Conservation (phyloP, 805 yeast genomes). For the Barnettozyma populi region DNA sequence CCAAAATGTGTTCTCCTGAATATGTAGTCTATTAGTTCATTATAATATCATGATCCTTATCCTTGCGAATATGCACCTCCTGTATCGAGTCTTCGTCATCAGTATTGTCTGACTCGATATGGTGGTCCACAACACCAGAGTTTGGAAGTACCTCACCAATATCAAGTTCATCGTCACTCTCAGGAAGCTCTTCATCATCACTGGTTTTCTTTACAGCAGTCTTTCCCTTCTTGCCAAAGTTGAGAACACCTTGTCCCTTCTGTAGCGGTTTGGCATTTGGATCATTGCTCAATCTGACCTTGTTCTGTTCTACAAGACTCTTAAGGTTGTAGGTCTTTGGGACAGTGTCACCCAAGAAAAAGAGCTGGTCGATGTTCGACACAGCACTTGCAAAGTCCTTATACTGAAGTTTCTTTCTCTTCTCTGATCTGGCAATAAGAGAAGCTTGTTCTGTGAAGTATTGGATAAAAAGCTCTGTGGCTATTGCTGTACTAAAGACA, state of each 20-base stretch:
- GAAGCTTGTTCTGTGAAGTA: conserved; percentile 68
- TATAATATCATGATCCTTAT: conserved; percentile 22
- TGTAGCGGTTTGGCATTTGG: conserved; percentile 22
- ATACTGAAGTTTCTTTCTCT: conserved; percentile 65
- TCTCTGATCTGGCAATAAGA: conserved; percentile 55
- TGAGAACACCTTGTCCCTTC: conserved; percentile 39
- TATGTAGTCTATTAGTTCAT: conserved; percentile 11
- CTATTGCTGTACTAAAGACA: conserved; percentile 70
- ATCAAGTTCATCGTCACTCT: conserved; percentile 21
- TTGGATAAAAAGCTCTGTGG: conserved; percentile 70
- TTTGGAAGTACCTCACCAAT: conserved; percentile 16
- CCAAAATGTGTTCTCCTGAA: background rate
- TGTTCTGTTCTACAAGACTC: conserved; percentile 40
- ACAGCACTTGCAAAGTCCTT: conserved; percentile 67
- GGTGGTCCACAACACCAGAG: conserved; percentile 8
- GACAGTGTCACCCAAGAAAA: conserved; percentile 60
- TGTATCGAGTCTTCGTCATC: conserved; percentile 9
- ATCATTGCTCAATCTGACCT: conserved; percentile 25
- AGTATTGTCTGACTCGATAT: conserved; percentile 9
- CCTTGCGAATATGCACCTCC: conserved; percentile 13
- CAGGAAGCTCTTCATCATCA: conserved; percentile 22
- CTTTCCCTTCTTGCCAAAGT: conserved; percentile 21
- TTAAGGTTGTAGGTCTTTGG: conserved; percentile 55
- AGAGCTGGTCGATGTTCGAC: conserved; percentile 48
- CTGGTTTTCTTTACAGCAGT: conserved; percentile 1